Conservation (phyloP, 2,329 filamentous ascomycete genomes). For the Emmonsiellopsis sp. region DNA sequence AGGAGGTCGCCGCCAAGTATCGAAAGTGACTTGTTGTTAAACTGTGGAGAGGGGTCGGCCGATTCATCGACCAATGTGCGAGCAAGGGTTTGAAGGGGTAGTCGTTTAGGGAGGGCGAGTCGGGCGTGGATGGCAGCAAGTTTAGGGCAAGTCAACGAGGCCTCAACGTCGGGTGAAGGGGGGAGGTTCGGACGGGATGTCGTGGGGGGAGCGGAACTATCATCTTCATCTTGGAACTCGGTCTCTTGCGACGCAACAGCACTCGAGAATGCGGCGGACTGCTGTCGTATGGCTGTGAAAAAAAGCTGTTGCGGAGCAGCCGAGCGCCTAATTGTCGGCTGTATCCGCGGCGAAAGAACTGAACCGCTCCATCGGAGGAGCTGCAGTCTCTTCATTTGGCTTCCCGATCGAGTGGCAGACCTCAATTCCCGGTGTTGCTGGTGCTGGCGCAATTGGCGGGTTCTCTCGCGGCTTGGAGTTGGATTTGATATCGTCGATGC, state of each 20-base stretch:
- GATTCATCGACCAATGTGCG: slow-evolving; percentile 77
- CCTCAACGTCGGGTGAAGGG: slow-evolving; percentile 62
- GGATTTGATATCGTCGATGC: slow-evolving; percentile 9
- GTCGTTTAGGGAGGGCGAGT: slow-evolving; percentile 67
- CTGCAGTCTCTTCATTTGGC: slow-evolving; percentile 40
- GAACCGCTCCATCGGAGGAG: slow-evolving; percentile 44
- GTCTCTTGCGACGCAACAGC: slow-evolving; percentile 14
- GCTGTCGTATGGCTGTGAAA: slow-evolving; percentile 27
- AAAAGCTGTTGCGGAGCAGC: slow-evolving; percentile 9
- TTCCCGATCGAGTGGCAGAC: slow-evolving; percentile 3
- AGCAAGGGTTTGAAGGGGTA: slow-evolving; percentile 78
- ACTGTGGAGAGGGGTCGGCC: slow-evolving; percentile 66
- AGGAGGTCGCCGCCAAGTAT: slow-evolving; percentile 74
- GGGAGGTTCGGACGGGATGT: slow-evolving; percentile 32
- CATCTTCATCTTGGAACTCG: slow-evolving; percentile 19
- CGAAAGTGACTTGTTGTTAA: slow-evolving; percentile 82
- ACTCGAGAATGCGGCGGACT: slow-evolving; percentile 31
- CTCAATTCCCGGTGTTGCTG: not conserved
- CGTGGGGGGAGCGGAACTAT: slow-evolving; percentile 17
- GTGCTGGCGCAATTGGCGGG: slow-evolving; percentile 3
- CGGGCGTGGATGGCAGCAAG: slow-evolving; percentile 87
- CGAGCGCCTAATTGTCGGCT: slow-evolving; percentile 22
- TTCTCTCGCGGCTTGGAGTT: not conserved
- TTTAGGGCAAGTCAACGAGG: slow-evolving; percentile 68
- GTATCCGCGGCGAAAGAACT: slow-evolving; percentile 39